Evolutionary conservation across 2,329 filamentous ascomycete genomes (phyloP).

Genomic region (Raffaelea ambrosiae): DNA sequence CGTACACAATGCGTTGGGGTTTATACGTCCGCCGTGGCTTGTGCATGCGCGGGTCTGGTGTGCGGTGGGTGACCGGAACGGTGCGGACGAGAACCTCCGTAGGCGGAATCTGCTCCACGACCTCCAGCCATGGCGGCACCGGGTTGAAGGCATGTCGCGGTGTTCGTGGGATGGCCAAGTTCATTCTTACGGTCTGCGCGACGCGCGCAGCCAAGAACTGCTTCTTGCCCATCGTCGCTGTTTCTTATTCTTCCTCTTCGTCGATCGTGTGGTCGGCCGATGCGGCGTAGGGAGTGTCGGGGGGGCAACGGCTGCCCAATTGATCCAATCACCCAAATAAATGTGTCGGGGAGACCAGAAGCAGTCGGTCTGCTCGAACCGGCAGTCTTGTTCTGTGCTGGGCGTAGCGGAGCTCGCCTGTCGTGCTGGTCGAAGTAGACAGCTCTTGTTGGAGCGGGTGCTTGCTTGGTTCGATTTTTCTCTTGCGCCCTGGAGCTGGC

Average conservation of each 20-base stretch:
- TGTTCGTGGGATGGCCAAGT: constrained; percentile 25
- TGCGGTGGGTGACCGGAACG: constrained; percentile 37
- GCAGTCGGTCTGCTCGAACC: too few species aligned
- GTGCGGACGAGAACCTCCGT: constrained; percentile 49
- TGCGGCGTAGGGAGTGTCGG: too few species aligned
- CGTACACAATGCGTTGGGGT: constrained; percentile 68
- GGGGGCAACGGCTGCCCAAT: too few species aligned
- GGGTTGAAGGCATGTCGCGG: constrained; percentile 18
- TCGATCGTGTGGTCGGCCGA: too few species aligned
- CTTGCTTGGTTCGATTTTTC: not conserved
- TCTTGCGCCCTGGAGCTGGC: too few species aligned
- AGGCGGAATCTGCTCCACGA: constrained; percentile 46
- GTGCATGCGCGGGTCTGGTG: constrained; percentile 35
- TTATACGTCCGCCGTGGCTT: constrained; percentile 72
- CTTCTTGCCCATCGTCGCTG: constrained; percentile 23
- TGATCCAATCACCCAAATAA: too few species aligned
- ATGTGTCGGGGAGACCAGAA: too few species aligned
- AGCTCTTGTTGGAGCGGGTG: not conserved
- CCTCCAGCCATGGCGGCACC: constrained; percentile 43
- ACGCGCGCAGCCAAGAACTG: constrained; percentile 31
- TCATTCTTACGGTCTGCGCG: constrained; percentile 30
- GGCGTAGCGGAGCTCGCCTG: too few species aligned
- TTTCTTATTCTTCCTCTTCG: not conserved
- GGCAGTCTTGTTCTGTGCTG: too few species aligned
- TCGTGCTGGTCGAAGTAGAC: constrained; percentile 1